Conservation (phyloP, 179 eudicot species). For the Silene coronaria region DNA sequence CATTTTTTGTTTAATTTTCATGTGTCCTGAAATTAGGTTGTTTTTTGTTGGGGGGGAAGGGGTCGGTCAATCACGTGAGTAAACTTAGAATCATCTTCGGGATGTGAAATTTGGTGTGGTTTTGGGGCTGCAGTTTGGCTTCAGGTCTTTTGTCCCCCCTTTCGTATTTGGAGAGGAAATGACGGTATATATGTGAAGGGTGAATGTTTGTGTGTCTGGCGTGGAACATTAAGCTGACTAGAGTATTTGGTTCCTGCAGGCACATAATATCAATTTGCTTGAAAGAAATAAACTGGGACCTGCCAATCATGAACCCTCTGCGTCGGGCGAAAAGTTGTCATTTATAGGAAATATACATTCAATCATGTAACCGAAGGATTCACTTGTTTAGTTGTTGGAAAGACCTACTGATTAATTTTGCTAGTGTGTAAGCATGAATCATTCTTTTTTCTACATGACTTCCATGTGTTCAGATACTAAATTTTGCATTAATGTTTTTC, state of each 20-base stretch:
- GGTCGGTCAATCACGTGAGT: neutral
- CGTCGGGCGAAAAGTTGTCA: conserved; percentile 17
- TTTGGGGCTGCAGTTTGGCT: neutral
- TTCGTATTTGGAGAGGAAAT: neutral
- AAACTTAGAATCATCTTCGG: neutral
- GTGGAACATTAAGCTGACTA: conserved; percentile 49
- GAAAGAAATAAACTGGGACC: conserved; percentile 61
- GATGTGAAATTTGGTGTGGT: neutral
- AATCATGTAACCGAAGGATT: conserved; percentile 6
- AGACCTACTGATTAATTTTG: neutral
- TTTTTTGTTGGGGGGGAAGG: neutral
- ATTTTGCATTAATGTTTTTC: neutral
- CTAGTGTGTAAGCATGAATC: neutral
- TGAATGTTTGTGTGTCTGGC: conserved; percentile 20
- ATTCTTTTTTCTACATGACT: neutral
- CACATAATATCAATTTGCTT: conserved; percentile 69
- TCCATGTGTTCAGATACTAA: neutral
- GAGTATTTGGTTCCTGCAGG: conserved; percentile 94
- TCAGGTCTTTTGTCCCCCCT: neutral
- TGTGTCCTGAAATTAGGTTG: neutral
- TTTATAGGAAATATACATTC: conserved; percentile 8
- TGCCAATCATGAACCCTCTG: conserved; percentile 44
- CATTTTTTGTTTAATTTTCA: neutral
- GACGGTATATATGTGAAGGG: neutral
- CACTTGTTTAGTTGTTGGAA: conserved; percentile 7